Conservation (phyloP, 2,329 filamentous ascomycete species). For the Berkeleyomyces rouxiae region DNA sequence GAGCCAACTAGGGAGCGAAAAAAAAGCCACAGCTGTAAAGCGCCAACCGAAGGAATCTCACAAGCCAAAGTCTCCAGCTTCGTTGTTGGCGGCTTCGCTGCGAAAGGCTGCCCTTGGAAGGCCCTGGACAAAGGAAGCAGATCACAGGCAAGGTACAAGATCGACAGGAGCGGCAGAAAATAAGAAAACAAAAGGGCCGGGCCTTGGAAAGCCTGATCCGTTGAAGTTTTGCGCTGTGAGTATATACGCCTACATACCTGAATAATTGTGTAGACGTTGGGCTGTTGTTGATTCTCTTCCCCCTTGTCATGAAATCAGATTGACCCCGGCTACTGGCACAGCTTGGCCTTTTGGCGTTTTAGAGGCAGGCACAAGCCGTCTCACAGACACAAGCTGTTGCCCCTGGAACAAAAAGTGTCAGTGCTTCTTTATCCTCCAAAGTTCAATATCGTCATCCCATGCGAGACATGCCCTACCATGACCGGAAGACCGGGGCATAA, state of each 20-base stretch:
- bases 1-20: background rate
- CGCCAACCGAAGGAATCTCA: background rate
- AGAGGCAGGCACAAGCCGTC: background rate
- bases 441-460: background rate
- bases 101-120: background rate
- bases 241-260: too few species aligned
- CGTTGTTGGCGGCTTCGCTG: background rate
- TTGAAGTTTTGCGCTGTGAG: too few species aligned
- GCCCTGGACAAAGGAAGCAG: background rate
- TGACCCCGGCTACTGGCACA: background rate
- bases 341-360: conserved; percentile 1
- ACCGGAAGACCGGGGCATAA: background rate
- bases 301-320: background rate
- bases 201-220: background rate
- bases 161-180: conserved; percentile 1
- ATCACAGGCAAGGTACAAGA: conserved; percentile 1
- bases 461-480: background rate
- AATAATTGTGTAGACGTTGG: too few species aligned
- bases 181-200: conserved; percentile 1
- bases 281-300: background rate
- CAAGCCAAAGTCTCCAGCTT: background rate
- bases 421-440: background rate
- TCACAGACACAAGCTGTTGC: background rate
- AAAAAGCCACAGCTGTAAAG: background rate
- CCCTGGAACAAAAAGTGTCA: background rate